Evolutionary conservation across 805 yeast species (phyloP).

Genomic region (Kodamaea hsintzibuensis): DNA sequence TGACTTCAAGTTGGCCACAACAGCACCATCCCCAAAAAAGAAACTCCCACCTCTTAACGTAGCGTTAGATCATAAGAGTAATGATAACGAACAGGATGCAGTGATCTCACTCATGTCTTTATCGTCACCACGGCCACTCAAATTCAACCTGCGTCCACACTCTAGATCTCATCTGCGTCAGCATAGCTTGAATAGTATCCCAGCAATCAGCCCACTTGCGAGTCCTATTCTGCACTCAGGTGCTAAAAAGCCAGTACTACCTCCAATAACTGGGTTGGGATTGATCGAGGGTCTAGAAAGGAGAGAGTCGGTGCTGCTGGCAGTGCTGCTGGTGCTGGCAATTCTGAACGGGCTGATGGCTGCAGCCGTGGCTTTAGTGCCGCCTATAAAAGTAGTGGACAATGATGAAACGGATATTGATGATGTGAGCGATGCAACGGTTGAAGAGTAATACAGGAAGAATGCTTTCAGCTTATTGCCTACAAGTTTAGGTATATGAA

Average conservation of each 20-base stretch:
- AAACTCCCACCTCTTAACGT: conserved; percentile 33
- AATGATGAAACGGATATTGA: conserved; percentile 18
- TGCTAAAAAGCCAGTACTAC: conserved; percentile 8
- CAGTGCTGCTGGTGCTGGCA: conserved; percentile 7
- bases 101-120: conserved; percentile 55
- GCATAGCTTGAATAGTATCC: conserved; percentile 11
- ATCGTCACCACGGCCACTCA: conserved; percentile 46
- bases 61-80: conserved; percentile 18
- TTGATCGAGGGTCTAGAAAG: conserved; percentile 2
- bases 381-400: conserved; percentile 9
- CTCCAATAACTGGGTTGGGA: conserved; percentile 12
- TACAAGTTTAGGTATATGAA: too few species aligned
- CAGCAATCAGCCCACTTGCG: conserved; percentile 12
- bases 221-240: conserved; percentile 11
- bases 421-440: conserved; percentile 15
- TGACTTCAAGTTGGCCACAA: background rate
- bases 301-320: conserved; percentile 8
- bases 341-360: background rate
- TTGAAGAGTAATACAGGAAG: conserved; percentile 13
- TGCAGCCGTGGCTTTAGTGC: conserved; percentile 5
- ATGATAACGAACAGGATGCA: conserved; percentile 53
- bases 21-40: conserved; percentile 3
- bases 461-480: too few species aligned
- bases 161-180: conserved; percentile 9
- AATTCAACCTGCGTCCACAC: conserved; percentile 11